phyloP scores from a whole-genome alignment of 768 basidiomycete genomes.

The Suillus subaureus region DNA sequence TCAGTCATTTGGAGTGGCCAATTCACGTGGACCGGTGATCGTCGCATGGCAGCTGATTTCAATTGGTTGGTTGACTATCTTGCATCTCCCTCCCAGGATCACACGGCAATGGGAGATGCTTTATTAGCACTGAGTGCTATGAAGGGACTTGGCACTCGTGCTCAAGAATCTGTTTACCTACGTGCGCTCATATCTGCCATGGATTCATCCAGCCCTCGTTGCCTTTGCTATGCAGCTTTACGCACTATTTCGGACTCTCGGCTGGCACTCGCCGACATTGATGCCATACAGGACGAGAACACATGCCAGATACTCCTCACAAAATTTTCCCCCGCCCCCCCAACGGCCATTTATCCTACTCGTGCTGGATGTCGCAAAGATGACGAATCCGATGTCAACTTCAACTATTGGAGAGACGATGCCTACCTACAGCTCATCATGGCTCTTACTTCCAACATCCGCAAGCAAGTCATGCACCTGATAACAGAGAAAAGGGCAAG shows the following conservation, averaged over 20 bases:
- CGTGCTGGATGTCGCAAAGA: too few relatives aligned
- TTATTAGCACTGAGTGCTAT: conserved; percentile 6
- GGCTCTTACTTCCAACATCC: background rate
- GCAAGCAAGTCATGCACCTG: background rate
- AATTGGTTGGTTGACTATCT: conserved; percentile 2
- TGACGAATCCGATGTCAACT: background rate
- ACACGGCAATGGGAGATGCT: background rate
- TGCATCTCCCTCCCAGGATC: background rate
- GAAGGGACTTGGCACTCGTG: background rate
- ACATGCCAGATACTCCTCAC: background rate
- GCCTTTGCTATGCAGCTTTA: conserved; percentile 8
- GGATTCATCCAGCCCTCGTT: background rate
- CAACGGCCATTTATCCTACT: background rate
- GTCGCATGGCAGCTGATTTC: background rate
- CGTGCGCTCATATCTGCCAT: background rate
- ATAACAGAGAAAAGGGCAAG: conserved; percentile 2
- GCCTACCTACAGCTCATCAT: background rate
- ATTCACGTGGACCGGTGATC: background rate
- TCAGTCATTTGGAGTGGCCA: background rate
- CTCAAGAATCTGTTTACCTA: background rate
- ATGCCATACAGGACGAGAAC: background rate
- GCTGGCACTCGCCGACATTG: background rate
- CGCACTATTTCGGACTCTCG: background rate
- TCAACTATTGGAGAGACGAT: conserved; percentile 1
- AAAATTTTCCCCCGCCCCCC: background rate